Conservation (phyloP, 1,139 yeast genomes). For the Nakaseomyces glabratus region DNA sequence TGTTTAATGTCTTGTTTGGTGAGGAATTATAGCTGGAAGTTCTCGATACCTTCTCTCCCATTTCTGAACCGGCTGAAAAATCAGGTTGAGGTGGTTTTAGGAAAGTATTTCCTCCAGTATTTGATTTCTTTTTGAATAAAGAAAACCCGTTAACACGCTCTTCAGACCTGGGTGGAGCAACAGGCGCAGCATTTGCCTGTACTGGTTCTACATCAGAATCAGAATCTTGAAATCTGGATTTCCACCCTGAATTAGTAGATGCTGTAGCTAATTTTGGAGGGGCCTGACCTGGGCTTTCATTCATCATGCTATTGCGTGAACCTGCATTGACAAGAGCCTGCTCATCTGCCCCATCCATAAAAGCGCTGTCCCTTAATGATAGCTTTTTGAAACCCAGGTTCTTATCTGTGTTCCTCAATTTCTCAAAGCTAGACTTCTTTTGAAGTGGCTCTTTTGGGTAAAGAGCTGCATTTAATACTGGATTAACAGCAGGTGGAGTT, state of each 20-base stretch:
- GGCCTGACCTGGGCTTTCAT: not conserved
- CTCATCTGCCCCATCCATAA: not conserved
- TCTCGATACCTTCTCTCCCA: not conserved
- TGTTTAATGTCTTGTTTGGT: slow-evolving; percentile 11
- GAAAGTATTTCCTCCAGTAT: slow-evolving; percentile 7
- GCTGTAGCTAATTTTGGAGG: slow-evolving; percentile 1
- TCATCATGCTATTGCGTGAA: not conserved
- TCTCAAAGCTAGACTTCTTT: slow-evolving; percentile 50
- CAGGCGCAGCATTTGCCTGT: slow-evolving; percentile 15
- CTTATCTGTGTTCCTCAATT: slow-evolving; percentile 29
- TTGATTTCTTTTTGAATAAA: slow-evolving; percentile 15
- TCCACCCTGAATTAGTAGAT: slow-evolving; percentile 19
- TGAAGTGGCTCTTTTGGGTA: slow-evolving; percentile 34
- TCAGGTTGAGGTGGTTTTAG: slow-evolving; percentile 14
- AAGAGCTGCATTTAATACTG: slow-evolving; percentile 13
- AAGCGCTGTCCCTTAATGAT: slow-evolving; percentile 31
- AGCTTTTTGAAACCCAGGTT: slow-evolving; percentile 33
- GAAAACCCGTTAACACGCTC: slow-evolving; percentile 17
- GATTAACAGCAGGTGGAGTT: not conserved
- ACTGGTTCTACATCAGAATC: slow-evolving; percentile 46
- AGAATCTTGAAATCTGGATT: slow-evolving; percentile 50
- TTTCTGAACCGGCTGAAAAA: not conserved
- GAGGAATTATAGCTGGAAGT: slow-evolving; percentile 7
- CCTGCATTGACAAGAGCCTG: slow-evolving; percentile 1
- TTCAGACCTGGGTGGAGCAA: too few relatives aligned